Evolutionary conservation across 495 filamentous ascomycete genomes (phyloP), one percentile per base, ranked within the genome.

Genomic region (Hypoxylon rickii): DNA sequence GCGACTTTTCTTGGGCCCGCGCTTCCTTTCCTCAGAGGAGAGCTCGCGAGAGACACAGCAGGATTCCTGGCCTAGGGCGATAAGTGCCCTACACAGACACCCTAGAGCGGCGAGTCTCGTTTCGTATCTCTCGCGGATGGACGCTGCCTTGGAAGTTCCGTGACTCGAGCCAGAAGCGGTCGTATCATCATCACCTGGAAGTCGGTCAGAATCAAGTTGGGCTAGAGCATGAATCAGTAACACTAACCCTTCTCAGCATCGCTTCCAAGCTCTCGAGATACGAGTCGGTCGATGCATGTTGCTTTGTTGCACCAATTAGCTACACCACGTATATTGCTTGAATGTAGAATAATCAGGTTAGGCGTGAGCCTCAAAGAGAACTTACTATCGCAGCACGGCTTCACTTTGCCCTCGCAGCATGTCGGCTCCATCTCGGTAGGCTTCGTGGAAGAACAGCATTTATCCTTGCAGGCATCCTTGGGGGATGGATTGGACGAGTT

Each of bases 31-130:
- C 34, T 51, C 44, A 6, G 65, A 64, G 5, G 67, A 63, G 43
- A 55, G 1, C 8, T 58, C 55, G n/a, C 33, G 26, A 19, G 52
- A 46, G 11, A 26, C 38, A 51, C 81, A 84, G 63, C 81, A 84
- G 5, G 77, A 71, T 53, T 83, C 78, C 33, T 79, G 67, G 11
- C 78, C 77, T 38, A 81, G 69, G 21, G 79, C 78, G 29, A 82
- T 41, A 2, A 84, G 66, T 33, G 78, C 74, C 22, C 79, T 73
- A 58, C 79, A 84, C 45, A 83, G 78, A 65, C 79, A 84, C 7
- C 81, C 81, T 12, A 82, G 58, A 15, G 78, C 74, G 39, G 74
- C 58, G 6, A 82, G 69, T 13, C 56, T 79, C 32, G 66, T 63
- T 1, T 58, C 68, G 50, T 79, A 82, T 12, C 43, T 55, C 11